Evolutionary conservation across 371 early-diverging fungal genomes (phyloP).

Genomic region (Syncephalastrum sp.): DNA sequence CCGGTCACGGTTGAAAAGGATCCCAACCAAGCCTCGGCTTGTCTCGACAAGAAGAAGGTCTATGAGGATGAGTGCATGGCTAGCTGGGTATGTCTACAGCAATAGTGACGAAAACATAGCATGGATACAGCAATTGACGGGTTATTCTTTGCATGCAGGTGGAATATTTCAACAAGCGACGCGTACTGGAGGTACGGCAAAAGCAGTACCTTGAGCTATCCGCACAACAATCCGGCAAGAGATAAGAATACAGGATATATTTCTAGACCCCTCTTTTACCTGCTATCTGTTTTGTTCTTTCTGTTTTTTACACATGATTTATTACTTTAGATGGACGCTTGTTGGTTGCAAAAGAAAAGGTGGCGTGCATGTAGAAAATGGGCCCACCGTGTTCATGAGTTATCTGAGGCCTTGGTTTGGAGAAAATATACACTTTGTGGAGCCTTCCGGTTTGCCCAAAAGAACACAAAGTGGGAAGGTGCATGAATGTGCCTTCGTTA

Average conservation of each 20-base stretch:
- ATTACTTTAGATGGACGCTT: too few species aligned
- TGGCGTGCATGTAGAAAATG: too few species aligned
- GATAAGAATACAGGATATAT: neutral
- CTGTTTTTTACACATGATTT: too few species aligned
- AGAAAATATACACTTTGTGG: too few species aligned
- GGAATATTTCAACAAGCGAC: constrained; percentile 53
- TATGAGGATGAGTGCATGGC: constrained; percentile 53
- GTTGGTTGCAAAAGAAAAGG: too few species aligned
- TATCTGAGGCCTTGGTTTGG: too few species aligned
- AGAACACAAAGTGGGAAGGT: too few species aligned
- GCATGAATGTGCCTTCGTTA: too few species aligned
- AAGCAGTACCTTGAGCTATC: constrained; percentile 47
- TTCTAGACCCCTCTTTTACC: too few species aligned
- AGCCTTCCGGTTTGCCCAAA: too few species aligned
- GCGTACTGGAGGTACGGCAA: constrained; percentile 48
- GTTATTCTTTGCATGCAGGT: constrained; percentile 21
- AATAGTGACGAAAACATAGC: neutral
- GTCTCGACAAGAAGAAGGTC: constrained; percentile 39
- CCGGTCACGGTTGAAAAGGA: constrained; percentile 48
- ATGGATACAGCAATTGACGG: neutral
- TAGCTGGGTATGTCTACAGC: constrained; percentile 40
- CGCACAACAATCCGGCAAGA: constrained; percentile 36
- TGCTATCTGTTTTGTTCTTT: too few species aligned
- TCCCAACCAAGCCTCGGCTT: constrained; percentile 38
- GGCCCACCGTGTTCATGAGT: too few species aligned